phyloP scores from a whole-genome alignment of 1,139 yeast species.

The Kodamaea plutei region DNA sequence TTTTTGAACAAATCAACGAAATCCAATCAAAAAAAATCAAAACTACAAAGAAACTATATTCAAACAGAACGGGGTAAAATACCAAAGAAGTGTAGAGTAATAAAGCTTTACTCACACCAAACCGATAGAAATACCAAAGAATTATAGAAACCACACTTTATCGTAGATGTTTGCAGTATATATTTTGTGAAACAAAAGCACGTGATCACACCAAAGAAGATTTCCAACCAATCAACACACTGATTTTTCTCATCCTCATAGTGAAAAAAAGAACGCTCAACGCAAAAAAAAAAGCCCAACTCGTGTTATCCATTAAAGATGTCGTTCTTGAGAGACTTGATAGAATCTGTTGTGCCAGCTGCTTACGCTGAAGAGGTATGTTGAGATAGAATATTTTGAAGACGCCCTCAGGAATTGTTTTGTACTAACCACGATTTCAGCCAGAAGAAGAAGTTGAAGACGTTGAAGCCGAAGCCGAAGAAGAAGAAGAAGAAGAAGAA shows the following conservation, averaged over 20 bases:
- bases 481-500: conserved; percentile 47
- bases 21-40: no score
- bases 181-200: no score
- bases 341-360: conserved; percentile 78
- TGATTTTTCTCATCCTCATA: conserved; percentile 9
- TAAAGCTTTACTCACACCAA: no score
- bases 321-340: conserved; percentile 71
- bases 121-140: no score
- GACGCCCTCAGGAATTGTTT: background rate
- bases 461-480: conserved; percentile 28
- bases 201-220: no score
- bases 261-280: conserved; percentile 1
- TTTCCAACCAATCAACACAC: conserved; percentile 22
- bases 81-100: no score
- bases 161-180: no score
- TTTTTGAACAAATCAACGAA: no score
- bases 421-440: conserved; percentile 7
- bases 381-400: conserved; percentile 10
- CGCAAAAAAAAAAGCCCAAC: conserved; percentile 4
- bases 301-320: conserved; percentile 19
- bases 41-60: no score
- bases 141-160: no score
- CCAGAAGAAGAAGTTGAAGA: conserved; percentile 25
- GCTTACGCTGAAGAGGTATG: conserved; percentile 84
- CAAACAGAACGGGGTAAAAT: no score